phyloP scores from a whole-genome alignment of 1,284 basidiomycete genomes.

The Fomitopsis pinicola region DNA sequence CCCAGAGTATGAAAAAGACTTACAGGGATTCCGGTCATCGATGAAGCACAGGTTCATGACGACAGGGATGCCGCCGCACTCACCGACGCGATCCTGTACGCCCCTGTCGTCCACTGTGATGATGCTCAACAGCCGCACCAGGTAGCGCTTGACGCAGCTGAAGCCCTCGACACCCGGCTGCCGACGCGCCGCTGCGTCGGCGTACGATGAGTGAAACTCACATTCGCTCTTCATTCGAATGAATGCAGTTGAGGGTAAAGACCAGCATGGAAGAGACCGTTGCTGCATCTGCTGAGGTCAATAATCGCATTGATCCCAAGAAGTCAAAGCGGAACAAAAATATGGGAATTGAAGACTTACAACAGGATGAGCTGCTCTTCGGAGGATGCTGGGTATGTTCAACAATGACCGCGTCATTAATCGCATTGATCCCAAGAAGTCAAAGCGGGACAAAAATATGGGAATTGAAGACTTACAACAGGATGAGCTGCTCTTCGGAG shows the following conservation, averaged over 20 bases:
- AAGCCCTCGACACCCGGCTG: conserved; percentile 51
- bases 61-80: conserved; percentile 68
- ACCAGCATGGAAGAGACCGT: conserved; percentile 63
- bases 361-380: conserved; percentile 73
- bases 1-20: conserved; percentile 26
- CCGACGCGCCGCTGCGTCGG: not conserved
- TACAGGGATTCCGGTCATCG: conserved; percentile 89
- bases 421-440: conserved; percentile 23
- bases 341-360: conserved; percentile 33
- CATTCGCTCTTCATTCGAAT: conserved; percentile 58
- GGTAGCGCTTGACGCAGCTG: conserved; percentile 75
- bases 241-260: conserved; percentile 69
- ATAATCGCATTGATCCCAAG: conserved; percentile 35
- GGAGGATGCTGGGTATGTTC: conserved; percentile 60
- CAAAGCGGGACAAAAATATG: not conserved
- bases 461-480: conserved; percentile 47
- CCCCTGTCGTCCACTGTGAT: conserved; percentile 57
- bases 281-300: conserved; percentile 62
- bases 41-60: conserved; percentile 85
- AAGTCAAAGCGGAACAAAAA: not conserved
- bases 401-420: conserved; percentile 75
- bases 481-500: conserved; percentile 69
- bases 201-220: not conserved
- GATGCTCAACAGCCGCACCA: conserved; percentile 78
- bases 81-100: conserved; percentile 72